phyloP scores from a whole-genome alignment of 495 filamentous ascomycete genomes.

The Aspergillus campestris region DNA sequence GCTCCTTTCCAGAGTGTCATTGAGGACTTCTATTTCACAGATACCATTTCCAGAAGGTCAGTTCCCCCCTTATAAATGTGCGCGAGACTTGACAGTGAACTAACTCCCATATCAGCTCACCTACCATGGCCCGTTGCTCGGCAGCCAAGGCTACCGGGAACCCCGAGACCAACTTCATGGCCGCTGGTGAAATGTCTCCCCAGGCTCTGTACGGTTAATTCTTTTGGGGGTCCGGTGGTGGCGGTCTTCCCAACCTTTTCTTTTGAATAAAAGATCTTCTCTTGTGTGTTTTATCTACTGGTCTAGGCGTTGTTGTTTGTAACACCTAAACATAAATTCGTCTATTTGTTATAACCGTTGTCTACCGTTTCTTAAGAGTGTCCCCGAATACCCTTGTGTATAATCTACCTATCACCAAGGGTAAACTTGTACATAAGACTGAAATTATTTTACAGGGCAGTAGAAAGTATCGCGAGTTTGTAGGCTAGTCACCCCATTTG shows the following conservation, averaged over 20 bases:
- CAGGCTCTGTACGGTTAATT: slow-evolving; percentile 38
- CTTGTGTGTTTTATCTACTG: slow-evolving; percentile 27
- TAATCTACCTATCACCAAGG: slow-evolving; percentile 17
- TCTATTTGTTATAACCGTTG: slow-evolving; percentile 7
- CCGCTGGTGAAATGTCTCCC: slow-evolving; percentile 55
- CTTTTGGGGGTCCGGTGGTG: neutral
- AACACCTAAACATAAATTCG: slow-evolving; percentile 26
- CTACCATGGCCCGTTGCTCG: slow-evolving; percentile 94
- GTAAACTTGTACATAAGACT: slow-evolving; percentile 39
- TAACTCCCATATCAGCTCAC: slow-evolving; percentile 50
- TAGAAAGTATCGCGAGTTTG: no score
- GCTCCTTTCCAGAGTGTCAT: slow-evolving; percentile 72
- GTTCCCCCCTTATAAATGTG: slow-evolving; percentile 8
- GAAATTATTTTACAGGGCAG: slow-evolving; percentile 18
- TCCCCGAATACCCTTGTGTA: slow-evolving; percentile 10
- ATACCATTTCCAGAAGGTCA: slow-evolving; percentile 88
- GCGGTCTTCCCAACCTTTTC: neutral
- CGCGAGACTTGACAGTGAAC: neutral
- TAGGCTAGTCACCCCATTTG: no score
- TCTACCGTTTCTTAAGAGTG: slow-evolving; percentile 2
- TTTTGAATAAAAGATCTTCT: slow-evolving; percentile 5
- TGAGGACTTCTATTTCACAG: slow-evolving; percentile 96
- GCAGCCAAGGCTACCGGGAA: slow-evolving; percentile 65
- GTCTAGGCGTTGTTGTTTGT: slow-evolving; percentile 39
- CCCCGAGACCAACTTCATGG: slow-evolving; percentile 80